Base-by-base conservation (phyloP, 2,329 filamentous ascomycete species). In the Pseudocercospora pini-densiflorae region DNA sequence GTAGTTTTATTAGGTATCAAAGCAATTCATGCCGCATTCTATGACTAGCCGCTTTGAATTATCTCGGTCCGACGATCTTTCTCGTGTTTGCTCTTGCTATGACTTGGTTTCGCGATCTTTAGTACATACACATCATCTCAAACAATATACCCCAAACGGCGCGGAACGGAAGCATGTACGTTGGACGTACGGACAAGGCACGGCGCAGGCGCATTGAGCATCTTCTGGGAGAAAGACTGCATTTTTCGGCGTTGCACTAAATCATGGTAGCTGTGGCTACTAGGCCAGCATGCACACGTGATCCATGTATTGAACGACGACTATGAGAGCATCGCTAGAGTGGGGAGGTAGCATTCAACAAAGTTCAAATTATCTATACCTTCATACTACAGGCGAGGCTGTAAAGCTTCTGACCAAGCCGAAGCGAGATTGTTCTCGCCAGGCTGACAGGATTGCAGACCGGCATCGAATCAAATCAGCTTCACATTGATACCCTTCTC, bases 1-100 rank as follows among this genome's bases (percentile, higher is more conserved):
- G 19, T 49, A 27, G 36, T 68, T 68, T 72, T 19, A 33, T 43
- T 40, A 80, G 78, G 78, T 78, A 78, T 67, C 76, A 78, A 69
- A 76, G 71, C 70, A 79, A 77, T 68, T 76, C 77, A 10, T 81
- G 79, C 68, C 77, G 75, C 65, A 77, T 81, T 69, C 77, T 81
- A 76, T 80, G 78, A 79, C 78, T 79, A 69, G 69, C 74, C 60
- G 70, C 73, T 29, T 51, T 74, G 53, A 71, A 75, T 59, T 75
- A 74, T 63, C 55, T 77, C 43, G 71, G 71, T 40, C 75, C 76
- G 9, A 62, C 74, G 27, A 54, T 72, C 16, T 77, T 12, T 58
- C 23, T 59, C 33, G 49, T 36, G 33, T 54, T 53, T 36, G 40
- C 59, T 54, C 29, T 62, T 14, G 55, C n/a, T 7, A 43, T 58